Evolutionary conservation across 805 yeast species (phyloP), one percentile per base, ranked within the genome.

Genomic region (Candida lessepsii): DNA sequence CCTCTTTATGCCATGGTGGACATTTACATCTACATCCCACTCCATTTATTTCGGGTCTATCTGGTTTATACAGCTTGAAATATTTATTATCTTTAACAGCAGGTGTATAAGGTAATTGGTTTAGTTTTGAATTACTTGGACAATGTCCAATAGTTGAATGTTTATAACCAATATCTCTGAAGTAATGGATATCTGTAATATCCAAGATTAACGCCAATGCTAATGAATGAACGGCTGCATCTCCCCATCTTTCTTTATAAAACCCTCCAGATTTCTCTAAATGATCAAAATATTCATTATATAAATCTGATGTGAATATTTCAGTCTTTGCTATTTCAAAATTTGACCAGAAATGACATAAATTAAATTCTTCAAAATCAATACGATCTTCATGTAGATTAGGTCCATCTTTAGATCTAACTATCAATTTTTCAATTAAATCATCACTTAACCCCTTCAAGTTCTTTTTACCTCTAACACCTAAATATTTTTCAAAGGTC

Each of bases 231-330:
- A 91, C 81, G 0, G 97, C 96, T 0, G 97, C 96, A 70, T 91
- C 98, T 2, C 98, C 98, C 98, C 98, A 91, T 54, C 99, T 68
- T 59, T 93, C 96, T 39, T 76, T 73, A 73, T 81, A 89, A 56
- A 91, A 90, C 0, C 98, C 97, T 9, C 90, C 87, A 3, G 80
- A 65, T 6, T 60, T 36, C 41, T 93, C 97, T 35, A 91, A 61
- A 50, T 69, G 76, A 28, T 80, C 64, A 58, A 86, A 87, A 58
- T 81, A 90, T 18, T 70, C 69, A 36, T 78, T 71, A 61, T 91
- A 93, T 15, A 71, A 58, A 4, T 75, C 72, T 16, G 85, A 78
- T 30, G 75, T 70, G 69, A 87, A 90, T 14, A 90, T 59, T 50
- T 83, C 89, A 2, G 89, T 76, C 39, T 86, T 67, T 3, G 96